phyloP scores from a whole-genome alignment of 1,284 basidiomycete species.

The Boletus smithii region DNA sequence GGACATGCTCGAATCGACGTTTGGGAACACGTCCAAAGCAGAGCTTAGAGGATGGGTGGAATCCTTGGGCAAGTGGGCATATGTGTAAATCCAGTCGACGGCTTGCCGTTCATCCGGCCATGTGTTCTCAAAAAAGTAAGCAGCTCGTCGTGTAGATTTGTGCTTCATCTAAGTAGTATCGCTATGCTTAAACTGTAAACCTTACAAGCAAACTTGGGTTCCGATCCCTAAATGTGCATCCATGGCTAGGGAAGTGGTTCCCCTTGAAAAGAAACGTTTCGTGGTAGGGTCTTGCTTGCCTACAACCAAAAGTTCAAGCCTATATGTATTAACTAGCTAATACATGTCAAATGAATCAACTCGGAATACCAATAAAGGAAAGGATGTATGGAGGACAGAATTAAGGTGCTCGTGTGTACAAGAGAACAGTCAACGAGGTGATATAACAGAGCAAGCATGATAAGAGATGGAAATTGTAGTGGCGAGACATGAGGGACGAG shows the following conservation, averaged over 20 bases:
- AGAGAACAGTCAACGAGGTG: constrained; percentile 1
- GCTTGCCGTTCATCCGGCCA: constrained; percentile 3
- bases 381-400: constrained; percentile 3
- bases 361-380: not conserved
- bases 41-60: constrained; percentile 60
- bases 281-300: no score
- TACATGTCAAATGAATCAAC: constrained; percentile 12
- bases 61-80: constrained; percentile 59
- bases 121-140: not conserved
- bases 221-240: no score
- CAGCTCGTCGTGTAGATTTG: constrained; percentile 3
- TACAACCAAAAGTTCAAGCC: not conserved
- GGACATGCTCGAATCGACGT: constrained; percentile 43
- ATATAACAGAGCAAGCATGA: constrained; percentile 10
- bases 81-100: constrained; percentile 40
- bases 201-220: no score
- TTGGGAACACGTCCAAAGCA: constrained; percentile 44
- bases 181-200: no score
- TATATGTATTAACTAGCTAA: constrained; percentile 5
- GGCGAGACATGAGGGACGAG: not conserved
- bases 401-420: constrained; percentile 14
- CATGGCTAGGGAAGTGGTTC: no score
- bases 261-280: no score
- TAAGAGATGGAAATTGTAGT: not conserved
- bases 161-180: no score